Evolutionary conservation across 805 yeast species (phyloP), one percentile per base, ranked within the genome.

Genomic region (Torulaspora indica): DNA sequence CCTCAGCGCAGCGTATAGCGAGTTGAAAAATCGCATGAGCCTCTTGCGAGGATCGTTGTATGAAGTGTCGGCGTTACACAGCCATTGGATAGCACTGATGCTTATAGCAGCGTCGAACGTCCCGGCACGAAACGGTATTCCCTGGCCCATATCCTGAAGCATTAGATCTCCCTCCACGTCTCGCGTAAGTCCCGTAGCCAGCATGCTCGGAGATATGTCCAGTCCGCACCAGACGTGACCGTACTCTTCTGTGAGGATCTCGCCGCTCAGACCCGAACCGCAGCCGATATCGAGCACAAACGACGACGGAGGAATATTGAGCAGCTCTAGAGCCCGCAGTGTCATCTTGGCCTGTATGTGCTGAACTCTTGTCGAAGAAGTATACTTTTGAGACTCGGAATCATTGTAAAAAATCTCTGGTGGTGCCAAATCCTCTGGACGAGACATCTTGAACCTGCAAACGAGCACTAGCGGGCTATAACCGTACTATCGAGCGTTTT

Each of bases 301-400:
- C 54, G 86, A 84, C 29, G 67, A 73, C 24, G 68, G 71, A 1
- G 85, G 83, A 31, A 93, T 67, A 62, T 89, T 86, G 45, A 93
- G 69, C 29, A 93, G 71, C 56, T 93, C 98, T 37, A 93, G 70
- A 0, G 98, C 96, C 56, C 98, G 75, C 35, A 91, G 73, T 0
- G 98, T 89, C 98, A 93, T 93, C 63, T 87, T 85, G 2, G 98
- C 98, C 67, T 93, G 98, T 58, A 93, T 93, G 62, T 90, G 96
- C 70, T 93, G 98, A 39, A 93, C 96, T 74, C 98, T 93, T 4
- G 96, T 85, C 4, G 95, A 86, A 2, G 84, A 74, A 0, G 98
- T 93, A 66, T 93, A 93, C 60, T 93, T 93, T 52, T 74, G 73
- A 0, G 98, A 85, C 66, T 93, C 98, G 1, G 79, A 67, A 43